Percentiles rank a stretch among this genome's conserved stretches.
phyloP scores from a whole-genome alignment of 345 rosid genomes.

The Camelina hispida region DNA sequence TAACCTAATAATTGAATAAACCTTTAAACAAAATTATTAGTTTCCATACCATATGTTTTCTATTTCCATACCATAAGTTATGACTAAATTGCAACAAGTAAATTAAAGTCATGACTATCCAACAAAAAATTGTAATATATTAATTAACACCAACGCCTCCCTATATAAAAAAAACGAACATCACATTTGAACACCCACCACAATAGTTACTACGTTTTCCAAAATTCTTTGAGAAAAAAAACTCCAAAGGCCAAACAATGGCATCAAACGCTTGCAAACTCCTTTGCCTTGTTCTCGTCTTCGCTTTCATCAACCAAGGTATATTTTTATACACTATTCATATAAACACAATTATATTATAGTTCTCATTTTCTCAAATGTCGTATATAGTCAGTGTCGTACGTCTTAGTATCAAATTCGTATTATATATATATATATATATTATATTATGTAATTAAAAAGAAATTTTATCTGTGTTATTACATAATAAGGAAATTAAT shows the following conservation, averaged over 20 bases:
- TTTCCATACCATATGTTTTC: neutral
- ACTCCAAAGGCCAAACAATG: constrained; percentile 14
- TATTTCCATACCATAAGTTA: neutral
- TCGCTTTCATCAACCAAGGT: constrained; percentile 32
- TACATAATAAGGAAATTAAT: too few species aligned
- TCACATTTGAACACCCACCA: neutral
- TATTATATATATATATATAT: too few species aligned
- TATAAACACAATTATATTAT: too few species aligned
- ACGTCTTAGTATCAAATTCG: neutral
- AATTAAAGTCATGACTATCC: neutral
- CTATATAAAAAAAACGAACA: neutral
- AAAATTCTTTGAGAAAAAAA: constrained; percentile 2
- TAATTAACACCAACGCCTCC: neutral
- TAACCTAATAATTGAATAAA: neutral
- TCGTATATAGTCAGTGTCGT: neutral
- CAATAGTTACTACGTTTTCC: neutral
- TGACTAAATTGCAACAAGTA: neutral
- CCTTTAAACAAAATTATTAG: neutral
- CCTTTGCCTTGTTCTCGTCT: constrained; percentile 17
- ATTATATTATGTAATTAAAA: too few species aligned
- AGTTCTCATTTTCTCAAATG: neutral
- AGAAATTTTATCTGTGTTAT: too few species aligned
- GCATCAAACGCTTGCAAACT: constrained; percentile 28
- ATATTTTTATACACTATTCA: neutral
- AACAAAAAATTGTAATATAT: too few species aligned